A percentile compares a stretch with the other conserved stretches of the same genome.
Evolutionary conservation across 805 yeast genomes (phyloP).

Genomic region (Saturnispora halmiae): DNA sequence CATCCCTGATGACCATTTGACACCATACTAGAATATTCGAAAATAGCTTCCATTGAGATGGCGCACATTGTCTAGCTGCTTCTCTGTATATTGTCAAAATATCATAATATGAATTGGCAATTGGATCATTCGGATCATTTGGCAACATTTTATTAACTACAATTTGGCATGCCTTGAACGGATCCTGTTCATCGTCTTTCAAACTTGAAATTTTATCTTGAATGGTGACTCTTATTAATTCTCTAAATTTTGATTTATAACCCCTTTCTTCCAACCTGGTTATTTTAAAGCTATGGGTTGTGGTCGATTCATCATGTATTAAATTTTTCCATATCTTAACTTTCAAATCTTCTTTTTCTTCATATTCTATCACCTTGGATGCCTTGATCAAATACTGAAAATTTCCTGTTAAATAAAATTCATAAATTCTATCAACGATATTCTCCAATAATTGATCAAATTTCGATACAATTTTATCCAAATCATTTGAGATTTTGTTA

Average conservation of each 20-base stretch:
- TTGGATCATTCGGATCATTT: constrained; percentile 6
- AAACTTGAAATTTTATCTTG: constrained; percentile 45
- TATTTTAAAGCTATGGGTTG: constrained; percentile 15
- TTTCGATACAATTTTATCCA: constrained; percentile 39
- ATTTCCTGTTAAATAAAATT: constrained; percentile 63
- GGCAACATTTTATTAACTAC: constrained; percentile 8
- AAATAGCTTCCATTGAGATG: constrained; percentile 66
- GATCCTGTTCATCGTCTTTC: constrained; percentile 5
- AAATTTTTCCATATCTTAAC: constrained; percentile 23
- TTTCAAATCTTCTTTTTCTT: constrained; percentile 69
- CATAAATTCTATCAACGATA: constrained; percentile 54
- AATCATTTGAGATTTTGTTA: constrained; percentile 43
- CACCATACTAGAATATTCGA: constrained; percentile 53
- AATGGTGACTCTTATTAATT: constrained; percentile 50
- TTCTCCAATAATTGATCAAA: constrained; percentile 60
- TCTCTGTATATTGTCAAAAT: constrained; percentile 62
- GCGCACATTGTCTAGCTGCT: constrained; percentile 52
- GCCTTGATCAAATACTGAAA: constrained; percentile 57
- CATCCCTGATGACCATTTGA: constrained; percentile 52
- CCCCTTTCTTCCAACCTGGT: constrained; percentile 43
- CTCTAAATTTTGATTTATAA: constrained; percentile 53
- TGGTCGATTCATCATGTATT: constrained; percentile 9
- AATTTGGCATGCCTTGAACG: constrained; percentile 7
- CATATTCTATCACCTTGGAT: constrained; percentile 71
- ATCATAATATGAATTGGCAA: constrained; percentile 65